Evolutionary conservation across 768 basidiomycete species (phyloP), one percentile per base, ranked within the genome.

Genomic region (Mycena olivaceomarginata): DNA sequence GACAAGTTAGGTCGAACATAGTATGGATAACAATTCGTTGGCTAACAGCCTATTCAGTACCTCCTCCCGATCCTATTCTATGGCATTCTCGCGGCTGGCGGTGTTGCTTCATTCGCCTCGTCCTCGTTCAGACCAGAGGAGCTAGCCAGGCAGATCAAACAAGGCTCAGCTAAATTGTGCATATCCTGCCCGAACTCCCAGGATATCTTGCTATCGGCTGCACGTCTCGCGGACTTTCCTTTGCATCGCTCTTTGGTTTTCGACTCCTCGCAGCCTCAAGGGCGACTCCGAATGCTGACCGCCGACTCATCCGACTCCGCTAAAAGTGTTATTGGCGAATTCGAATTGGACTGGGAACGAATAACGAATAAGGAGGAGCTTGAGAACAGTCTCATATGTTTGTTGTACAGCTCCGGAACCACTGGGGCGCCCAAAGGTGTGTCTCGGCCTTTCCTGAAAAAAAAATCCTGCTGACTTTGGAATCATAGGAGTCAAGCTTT

Each of bases 11-110:
- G 69, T 45, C 1, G 18, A 31, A 40, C 12, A 0, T 12, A n/a
- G n/a, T n/a, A 1, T 75, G 73, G 16, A 25, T 63, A 12, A 0
- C 37, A 37, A 16, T 39, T 2, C 18, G n/a, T n/a, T 11, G 13
- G 18, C 43, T 60, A 20, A 69, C 25, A n/a, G 41, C 31, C 31
- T 31, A 16, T 11, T 25, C 56, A 78, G 73, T 41, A 46, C 6
- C 45, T 78, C 60, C 77, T 78, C 13, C 77, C 77, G 4, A 51
- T 78, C 16, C 70, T 78, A 7, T 78, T 78, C 65, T 75, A 75
- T 37, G 77, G 18, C 11, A 72, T 78, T 31, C n/a, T 78, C n/a
- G 77, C 77, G 1, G 74, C 77, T 3, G 77, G 77, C 7, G 77
- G 77, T 46, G 77, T 78, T 20, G 77, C 70, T 13, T 72, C 70